A percentile compares a stretch with the other conserved stretches of the same genome.
Conservation (phyloP, 257 asterid genomes). For the Solanum stenotomum region DNA sequence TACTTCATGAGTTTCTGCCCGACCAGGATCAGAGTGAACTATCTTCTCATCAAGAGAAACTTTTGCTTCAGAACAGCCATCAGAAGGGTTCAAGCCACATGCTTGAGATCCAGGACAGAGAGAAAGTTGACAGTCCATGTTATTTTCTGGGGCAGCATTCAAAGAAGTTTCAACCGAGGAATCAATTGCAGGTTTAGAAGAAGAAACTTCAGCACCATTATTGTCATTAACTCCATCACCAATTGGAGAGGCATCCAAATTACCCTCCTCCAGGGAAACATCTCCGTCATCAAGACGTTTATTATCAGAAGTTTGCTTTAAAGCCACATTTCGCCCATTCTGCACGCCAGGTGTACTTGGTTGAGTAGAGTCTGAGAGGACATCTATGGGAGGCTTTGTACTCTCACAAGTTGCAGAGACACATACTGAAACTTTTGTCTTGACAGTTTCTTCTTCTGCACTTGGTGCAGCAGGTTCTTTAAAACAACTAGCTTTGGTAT, state of each 20-base stretch:
- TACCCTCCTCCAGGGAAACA: background rate
- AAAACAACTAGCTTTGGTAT: background rate
- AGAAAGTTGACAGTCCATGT: background rate
- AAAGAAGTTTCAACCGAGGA: background rate
- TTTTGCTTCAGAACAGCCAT: background rate
- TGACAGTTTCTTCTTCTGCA: background rate
- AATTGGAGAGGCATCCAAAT: background rate
- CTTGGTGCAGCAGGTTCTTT: background rate
- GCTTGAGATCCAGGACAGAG: background rate
- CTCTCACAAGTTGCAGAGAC: background rate
- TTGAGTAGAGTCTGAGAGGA: background rate
- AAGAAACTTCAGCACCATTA: background rate
- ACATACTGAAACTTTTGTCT: background rate
- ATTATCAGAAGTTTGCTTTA: background rate
- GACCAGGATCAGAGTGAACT: background rate
- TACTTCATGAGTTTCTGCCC: background rate
- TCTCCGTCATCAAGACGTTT: background rate
- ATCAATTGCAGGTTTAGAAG: background rate
- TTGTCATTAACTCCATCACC: background rate
- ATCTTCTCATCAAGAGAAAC: background rate
- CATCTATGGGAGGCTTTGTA: background rate
- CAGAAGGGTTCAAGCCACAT: background rate
- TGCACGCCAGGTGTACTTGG: background rate
- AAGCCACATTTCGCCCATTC: background rate
- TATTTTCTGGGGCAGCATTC: background rate